Base-by-base conservation (phyloP, 257 asterid genomes). In the Solanum chiquidenum region DNA sequence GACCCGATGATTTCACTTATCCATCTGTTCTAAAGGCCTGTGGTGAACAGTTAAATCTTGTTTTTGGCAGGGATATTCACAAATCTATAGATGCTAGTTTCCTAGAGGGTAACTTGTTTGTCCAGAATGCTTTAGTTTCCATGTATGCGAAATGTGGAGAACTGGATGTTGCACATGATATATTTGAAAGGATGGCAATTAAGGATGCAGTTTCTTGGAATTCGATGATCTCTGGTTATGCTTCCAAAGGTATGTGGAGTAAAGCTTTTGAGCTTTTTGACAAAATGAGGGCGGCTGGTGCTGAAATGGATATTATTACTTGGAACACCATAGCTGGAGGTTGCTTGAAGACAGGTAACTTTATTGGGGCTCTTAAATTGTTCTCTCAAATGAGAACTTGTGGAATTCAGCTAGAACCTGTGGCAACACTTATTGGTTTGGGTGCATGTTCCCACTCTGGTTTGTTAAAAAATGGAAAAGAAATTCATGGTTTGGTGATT, bases 271-370 rank as follows among this genome's bases (percentile, higher is more conserved):
- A 92, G 89, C 92, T 93, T 89, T 94, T 94, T 20, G 94, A 93
- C 84, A 91, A 87, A 77, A 96, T 94, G 98, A 87, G 82, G 76
- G 88, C 52, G 84, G 89, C 92, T 86, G 93, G 92, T 82, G 38
- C 85, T 73, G 90, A 89, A 85, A 60, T 91, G 44, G 92, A 90
- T 85, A 77, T 86, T 84, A 91, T 95, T 85, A 92, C 95, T 9
- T 96, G 98, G 98, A 96, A 96, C 88, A 93, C 95, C 60, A 74
- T 95, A 86, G 94, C 94, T 89, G 98, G 99, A 75, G 97, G 96
- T 83, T 95, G 89, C 90, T 89, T 91, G 90, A 94, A 74, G 89
- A 89, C 91, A 0, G 94, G 96, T 46, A 93, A 94, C 90, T 94
- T 91, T 89, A 83, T 35, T 68, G 85, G 91, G 75, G 91, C 98